These are phyloP conservation scores for Amyloporia xantha DNA, from an alignment of 768 basidiomycete genomes.

Conservation along the genomic window DNA sequence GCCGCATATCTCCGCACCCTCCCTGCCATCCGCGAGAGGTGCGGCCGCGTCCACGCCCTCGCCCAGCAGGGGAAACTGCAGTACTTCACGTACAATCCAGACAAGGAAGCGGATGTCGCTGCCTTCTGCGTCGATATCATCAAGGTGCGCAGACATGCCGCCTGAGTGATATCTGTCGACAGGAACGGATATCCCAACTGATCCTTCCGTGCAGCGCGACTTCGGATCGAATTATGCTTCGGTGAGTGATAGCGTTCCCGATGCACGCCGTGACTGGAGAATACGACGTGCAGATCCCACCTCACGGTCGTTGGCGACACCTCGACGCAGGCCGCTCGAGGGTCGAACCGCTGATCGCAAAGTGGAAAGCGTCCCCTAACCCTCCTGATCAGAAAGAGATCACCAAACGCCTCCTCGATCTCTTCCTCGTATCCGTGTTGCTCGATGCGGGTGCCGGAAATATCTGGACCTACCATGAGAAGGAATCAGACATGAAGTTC, in stretches of 20 bases:
- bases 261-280: background rate
- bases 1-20: constrained; percentile 77
- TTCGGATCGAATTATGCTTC: constrained; percentile 62
- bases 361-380: constrained; percentile 42
- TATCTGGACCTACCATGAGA: constrained; percentile 70
- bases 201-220: constrained; percentile 52
- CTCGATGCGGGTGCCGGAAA: constrained; percentile 93
- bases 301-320: constrained; percentile 88
- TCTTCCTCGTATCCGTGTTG: constrained; percentile 86
- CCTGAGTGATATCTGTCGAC: background rate
- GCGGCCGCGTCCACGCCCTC: constrained; percentile 68
- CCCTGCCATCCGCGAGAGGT: constrained; percentile 86
- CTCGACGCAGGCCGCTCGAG: constrained; percentile 66
- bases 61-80: constrained; percentile 69
- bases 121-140: constrained; percentile 75
- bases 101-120: constrained; percentile 62
- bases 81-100: constrained; percentile 82
- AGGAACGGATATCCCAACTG: too few species aligned
- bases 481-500: constrained; percentile 45
- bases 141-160: constrained; percentile 10
- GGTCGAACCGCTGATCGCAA: constrained; percentile 49
- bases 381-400: constrained; percentile 49
- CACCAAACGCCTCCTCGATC: constrained; percentile 74
- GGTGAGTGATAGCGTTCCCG: too few species aligned
- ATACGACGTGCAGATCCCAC: constrained; percentile 52